Base-by-base conservation (phyloP, 2,329 filamentous ascomycete genomes). In the Fusarium camptoceras region DNA sequence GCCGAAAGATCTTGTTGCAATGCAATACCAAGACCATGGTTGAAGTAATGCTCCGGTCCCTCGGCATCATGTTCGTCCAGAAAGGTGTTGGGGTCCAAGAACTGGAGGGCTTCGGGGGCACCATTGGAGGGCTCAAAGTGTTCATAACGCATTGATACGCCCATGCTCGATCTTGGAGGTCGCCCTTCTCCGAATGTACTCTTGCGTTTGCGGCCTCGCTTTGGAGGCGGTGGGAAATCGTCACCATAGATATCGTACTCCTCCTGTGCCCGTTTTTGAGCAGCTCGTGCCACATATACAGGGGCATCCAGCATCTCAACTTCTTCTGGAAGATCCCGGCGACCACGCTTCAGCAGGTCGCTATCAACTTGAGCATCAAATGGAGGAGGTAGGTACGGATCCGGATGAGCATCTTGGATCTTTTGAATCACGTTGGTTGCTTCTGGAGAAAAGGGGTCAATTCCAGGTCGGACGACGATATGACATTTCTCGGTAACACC, bases 291-390 rank as follows among this genome's bases (percentile, higher is more conserved):
- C n/a, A 75, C 79, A 73, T 87, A 87, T 28, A 86, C 83, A 5
- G 85, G 85, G 3, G 85, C 85, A 54, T 82, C 80, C 28, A 87
- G 73, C n/a, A 82, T 79, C 37, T 85, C 84, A 20, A 87, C 80
- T 51, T 84, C 83, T 12, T 80, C 74, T 5, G 79, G 78, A 49
- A 83, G 79, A 69, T 76, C 71, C 58, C 82, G 77, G 55, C 81
- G 77, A 47, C 80, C 78, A 12, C 76, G 76, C 47, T 76, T 78
- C 27, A 59, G 43, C 11, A 68, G 11, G 15, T 68, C 65, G 6
- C 47, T 48, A 15, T 67, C 71, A 25, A 59, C 57, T 27, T 69
- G 61, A 10, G 64, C 39, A 22, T 64, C 55, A 16, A 77, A 78
- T 6, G 69, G 67, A 25, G 73, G 63, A 2, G 77, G 76, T 18